Evolutionary conservation across 2,329 filamentous ascomycete species (phyloP).

Genomic region (Lachnellula hyalina): DNA sequence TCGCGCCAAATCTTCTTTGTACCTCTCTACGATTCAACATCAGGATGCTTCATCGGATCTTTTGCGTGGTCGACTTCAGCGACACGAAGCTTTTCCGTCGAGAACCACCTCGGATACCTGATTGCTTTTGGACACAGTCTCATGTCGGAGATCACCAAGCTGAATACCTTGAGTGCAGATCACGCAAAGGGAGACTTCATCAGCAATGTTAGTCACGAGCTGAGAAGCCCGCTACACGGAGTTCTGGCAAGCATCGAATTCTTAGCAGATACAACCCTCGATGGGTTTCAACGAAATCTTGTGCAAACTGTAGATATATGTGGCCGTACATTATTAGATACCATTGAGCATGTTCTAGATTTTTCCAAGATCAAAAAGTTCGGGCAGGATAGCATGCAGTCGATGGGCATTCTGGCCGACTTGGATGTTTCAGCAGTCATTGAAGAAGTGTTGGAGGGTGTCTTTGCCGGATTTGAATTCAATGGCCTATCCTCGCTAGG

Average conservation of each 20-base stretch:
- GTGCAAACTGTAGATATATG: conserved; percentile 32
- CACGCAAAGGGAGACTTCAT: conserved; percentile 51
- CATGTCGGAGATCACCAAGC: conserved; percentile 47
- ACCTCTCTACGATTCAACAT: conserved; percentile 42
- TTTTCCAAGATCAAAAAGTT: conserved; percentile 33
- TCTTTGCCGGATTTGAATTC: conserved; percentile 33
- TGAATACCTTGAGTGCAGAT: conserved; percentile 44
- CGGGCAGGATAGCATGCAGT: conserved; percentile 13
- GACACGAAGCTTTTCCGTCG: conserved; percentile 30
- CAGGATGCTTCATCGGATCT: conserved; percentile 40
- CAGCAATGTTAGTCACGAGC: conserved; percentile 51
- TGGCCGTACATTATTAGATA: conserved; percentile 33
- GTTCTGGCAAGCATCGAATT: conserved; percentile 48
- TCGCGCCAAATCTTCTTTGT: conserved; percentile 42
- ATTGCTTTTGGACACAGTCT: conserved; percentile 42
- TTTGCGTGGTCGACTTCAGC: conserved; percentile 44
- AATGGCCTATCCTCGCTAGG: conserved; percentile 22
- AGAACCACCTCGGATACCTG: conserved; percentile 34
- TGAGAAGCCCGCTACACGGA: conserved; percentile 51
- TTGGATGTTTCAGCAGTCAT: conserved; percentile 31
- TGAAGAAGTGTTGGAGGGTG: conserved; percentile 34
- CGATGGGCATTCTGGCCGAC: conserved; percentile 23
- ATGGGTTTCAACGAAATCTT: conserved; percentile 28
- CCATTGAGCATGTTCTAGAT: conserved; percentile 34
- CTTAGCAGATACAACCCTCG: conserved; percentile 38